These are phyloP conservation scores for Bacterosira constricta DNA, from an alignment of 108 stramenopile genomes.

Conservation along the genomic window DNA sequence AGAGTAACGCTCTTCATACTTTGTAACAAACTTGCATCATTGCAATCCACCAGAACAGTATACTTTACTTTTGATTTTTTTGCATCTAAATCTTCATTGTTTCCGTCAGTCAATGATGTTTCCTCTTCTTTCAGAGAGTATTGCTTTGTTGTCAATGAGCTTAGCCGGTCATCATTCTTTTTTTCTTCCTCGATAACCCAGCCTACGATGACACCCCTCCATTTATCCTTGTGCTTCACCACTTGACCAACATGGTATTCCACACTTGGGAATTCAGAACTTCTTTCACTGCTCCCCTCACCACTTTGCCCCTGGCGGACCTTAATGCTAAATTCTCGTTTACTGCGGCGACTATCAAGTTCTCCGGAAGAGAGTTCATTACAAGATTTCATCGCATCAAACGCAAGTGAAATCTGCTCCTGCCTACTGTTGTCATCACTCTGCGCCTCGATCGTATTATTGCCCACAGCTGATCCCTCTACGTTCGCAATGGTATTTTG, in stretches of 20 bases:
- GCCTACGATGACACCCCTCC: conserved; percentile 78
- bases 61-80: conserved; percentile 48
- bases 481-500: conserved; percentile 12
- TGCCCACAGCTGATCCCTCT: not conserved
- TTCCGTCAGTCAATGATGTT: not conserved
- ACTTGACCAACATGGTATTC: conserved; percentile 74
- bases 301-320: conserved; percentile 9
- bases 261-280: conserved; percentile 46
- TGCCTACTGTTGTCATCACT: conserved; percentile 34
- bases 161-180: conserved; percentile 22
- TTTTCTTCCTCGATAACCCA: conserved; percentile 50
- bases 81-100: not conserved
- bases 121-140: conserved; percentile 36
- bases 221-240: conserved; percentile 66
- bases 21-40: conserved; percentile 60
- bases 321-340: conserved; percentile 26
- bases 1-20: conserved; percentile 29
- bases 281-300: conserved; percentile 11
- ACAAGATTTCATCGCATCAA: conserved; percentile 73
- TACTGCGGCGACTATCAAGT: conserved; percentile 36
- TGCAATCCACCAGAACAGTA: conserved; percentile 63
- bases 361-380: conserved; percentile 64
- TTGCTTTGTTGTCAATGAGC: conserved; percentile 71
- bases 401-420: conserved; percentile 61
- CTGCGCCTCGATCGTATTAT: not conserved